These are phyloP conservation scores for Globisporangium echinulatum DNA, from an alignment of 352 stramenopile genomes.

Conservation along the genomic window DNA sequence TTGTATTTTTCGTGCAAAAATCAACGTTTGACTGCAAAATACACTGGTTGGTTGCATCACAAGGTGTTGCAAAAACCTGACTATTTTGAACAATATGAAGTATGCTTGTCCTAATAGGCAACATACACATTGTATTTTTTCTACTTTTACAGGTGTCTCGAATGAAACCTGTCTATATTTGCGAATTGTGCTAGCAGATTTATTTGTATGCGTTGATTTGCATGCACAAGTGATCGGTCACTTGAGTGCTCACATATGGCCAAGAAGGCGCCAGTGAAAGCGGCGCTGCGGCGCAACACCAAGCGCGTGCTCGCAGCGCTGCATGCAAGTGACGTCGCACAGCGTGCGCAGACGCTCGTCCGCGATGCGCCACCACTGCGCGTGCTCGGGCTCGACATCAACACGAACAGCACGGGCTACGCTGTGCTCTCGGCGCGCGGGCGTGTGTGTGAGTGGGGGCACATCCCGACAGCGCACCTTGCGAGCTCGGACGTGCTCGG, in stretches of 20 bases:
- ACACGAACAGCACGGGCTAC: constrained; percentile 80
- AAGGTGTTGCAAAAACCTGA: too few species aligned
- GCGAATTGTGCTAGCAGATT: too few species aligned
- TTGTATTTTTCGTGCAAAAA: too few species aligned
- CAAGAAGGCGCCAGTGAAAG: constrained; percentile 3
- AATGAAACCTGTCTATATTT: too few species aligned
- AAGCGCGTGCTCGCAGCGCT: constrained; percentile 54
- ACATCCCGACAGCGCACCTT: constrained; percentile 56
- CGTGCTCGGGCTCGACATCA: constrained; percentile 76
- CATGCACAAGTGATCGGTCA: not conserved
- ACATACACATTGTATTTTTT: too few species aligned
- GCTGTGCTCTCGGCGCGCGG: constrained; percentile 51
- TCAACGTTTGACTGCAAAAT: too few species aligned
- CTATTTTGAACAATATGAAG: too few species aligned
- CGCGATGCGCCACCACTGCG: constrained; percentile 28
- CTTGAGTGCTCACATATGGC: constrained; percentile 6
- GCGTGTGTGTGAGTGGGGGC: constrained; percentile 46
- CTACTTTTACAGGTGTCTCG: too few species aligned
- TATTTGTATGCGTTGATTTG: too few species aligned
- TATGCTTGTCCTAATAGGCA: too few species aligned
- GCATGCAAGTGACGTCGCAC: constrained; percentile 18
- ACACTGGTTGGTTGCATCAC: too few species aligned
- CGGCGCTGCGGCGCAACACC: constrained; percentile 32
- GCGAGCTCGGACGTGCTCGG: constrained; percentile 56
- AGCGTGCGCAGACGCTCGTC: constrained; percentile 20